Evolutionary conservation across 352 stramenopile species (phyloP).

Genomic region (Achlya hypogyna): DNA sequence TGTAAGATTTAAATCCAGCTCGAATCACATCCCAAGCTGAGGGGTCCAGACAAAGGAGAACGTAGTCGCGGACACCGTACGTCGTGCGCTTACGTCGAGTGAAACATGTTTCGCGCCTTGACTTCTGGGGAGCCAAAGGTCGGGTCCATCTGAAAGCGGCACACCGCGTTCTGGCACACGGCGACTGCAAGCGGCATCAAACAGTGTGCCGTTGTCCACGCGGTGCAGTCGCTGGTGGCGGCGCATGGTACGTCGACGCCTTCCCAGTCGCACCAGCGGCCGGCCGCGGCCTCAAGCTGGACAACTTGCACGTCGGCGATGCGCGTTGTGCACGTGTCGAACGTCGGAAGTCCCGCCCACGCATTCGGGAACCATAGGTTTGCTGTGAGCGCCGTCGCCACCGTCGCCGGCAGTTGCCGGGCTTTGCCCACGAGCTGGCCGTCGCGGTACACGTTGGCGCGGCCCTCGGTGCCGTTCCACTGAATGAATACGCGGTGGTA

Average conservation of each 20-base stretch:
- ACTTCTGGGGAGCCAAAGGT: conserved; percentile 4
- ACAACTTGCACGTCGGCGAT: conserved; percentile 48
- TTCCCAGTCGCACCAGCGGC: conserved; percentile 57
- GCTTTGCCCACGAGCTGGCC: conserved; percentile 41
- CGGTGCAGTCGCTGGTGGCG: conserved; percentile 30
- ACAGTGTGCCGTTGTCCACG: conserved; percentile 40
- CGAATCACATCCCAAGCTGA: no score
- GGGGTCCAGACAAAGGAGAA: no score
- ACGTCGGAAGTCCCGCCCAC: conserved; percentile 43
- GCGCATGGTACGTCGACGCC: conserved; percentile 28
- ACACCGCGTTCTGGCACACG: conserved; percentile 25
- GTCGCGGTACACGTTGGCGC: conserved; percentile 55
- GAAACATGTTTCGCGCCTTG: neutral
- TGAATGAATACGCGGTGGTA: conserved; percentile 36
- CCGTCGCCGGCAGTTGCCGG: neutral
- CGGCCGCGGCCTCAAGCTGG: conserved; percentile 41
- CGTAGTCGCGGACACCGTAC: no score
- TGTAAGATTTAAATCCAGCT: no score
- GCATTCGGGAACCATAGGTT: conserved; percentile 67
- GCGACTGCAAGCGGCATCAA: conserved; percentile 58
- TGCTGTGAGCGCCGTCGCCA: conserved; percentile 27
- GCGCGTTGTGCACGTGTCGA: conserved; percentile 37
- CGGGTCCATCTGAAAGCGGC: conserved; percentile 8
- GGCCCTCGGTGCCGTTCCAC: conserved; percentile 43
- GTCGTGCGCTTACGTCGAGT: no score